Base-by-base conservation (phyloP, 2,329 filamentous ascomycete genomes). In the Drechslerella coelobrocha region DNA sequence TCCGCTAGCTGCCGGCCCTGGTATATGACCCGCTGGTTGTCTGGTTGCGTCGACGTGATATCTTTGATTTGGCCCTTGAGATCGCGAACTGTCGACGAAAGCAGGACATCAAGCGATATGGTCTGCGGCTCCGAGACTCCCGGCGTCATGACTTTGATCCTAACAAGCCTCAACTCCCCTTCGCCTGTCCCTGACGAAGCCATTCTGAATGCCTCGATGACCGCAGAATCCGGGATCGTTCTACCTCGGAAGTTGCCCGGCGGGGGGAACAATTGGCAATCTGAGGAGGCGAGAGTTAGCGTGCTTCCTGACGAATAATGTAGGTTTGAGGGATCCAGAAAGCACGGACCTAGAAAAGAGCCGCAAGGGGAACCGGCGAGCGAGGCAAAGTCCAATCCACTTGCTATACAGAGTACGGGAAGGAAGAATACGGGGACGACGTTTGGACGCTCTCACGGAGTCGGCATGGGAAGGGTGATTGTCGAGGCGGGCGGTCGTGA, bases 1-100 rank as follows among this genome's bases (percentile, higher is more conserved):
- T 69, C 65, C 7, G 45, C 27, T 52, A 69, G 39, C 31, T 69
- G 65, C 45, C 39, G 61, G 8, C 65, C 65, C 14, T 47, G 37
- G 14, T 61, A 62, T 19, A 69, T 69, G 8, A 69, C 39, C 12
- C 65, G 43, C 14, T 48, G n/a, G 8, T 51, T n/a, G 10, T 47
- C 26, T n/a, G 65, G 51, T 2, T 24, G 12, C 9, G 39, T 55
- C 19, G 57, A 34, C 31, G 52, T 52, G 10, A 19, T 12, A 37
- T 34, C 17, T 21, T 53, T 50, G 17, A 62, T 61, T 23, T 54
- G 31, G 5, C 51, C 24, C 29, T 56, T 61, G 21, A 69, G 65
- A 31, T 61, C 52, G 23, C 31, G 34, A 37, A 69, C 56, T 4
- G 65, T 69, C 14, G 52, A 61, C 8, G 65, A 56, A 19, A 69